Evolutionary conservation across 371 early-diverging fungal genomes (phyloP).

Genomic region (Syncephalastrum racemosum): DNA sequence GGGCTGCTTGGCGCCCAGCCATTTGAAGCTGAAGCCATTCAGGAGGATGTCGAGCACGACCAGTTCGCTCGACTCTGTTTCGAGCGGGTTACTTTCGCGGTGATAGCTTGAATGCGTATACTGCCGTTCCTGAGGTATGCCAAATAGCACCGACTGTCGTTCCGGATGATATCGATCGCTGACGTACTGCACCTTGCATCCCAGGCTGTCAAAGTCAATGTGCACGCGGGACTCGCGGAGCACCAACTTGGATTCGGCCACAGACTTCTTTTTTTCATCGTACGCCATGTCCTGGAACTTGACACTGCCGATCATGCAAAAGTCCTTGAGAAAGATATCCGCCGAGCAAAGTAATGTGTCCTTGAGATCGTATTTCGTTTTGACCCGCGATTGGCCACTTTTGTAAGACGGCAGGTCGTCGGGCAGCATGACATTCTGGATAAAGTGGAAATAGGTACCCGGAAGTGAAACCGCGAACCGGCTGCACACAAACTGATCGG

Average conservation of each 20-base stretch:
- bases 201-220: slow-evolving; percentile 51
- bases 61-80: slow-evolving; percentile 51
- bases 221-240: slow-evolving; percentile 61
- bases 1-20: slow-evolving; percentile 50
- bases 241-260: slow-evolving; percentile 52
- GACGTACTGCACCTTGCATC: slow-evolving; percentile 60
- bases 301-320: slow-evolving; percentile 55
- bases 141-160: slow-evolving; percentile 45
- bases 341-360: slow-evolving; percentile 68
- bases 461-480: slow-evolving; percentile 64
- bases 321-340: slow-evolving; percentile 61
- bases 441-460: slow-evolving; percentile 65
- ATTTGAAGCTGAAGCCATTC: slow-evolving; percentile 54
- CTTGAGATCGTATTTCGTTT: slow-evolving; percentile 63
- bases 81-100: slow-evolving; percentile 14
- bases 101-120: slow-evolving; percentile 20
- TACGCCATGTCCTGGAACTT: slow-evolving; percentile 63
- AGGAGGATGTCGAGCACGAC: slow-evolving; percentile 65
- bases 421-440: slow-evolving; percentile 79
- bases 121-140: slow-evolving; percentile 61
- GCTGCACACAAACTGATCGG: slow-evolving; percentile 50
- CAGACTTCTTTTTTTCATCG: slow-evolving; percentile 50
- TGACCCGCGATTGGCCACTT: slow-evolving; percentile 52
- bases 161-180: slow-evolving; percentile 24
- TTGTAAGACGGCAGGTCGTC: slow-evolving; percentile 63